Evolutionary conservation across 768 basidiomycete species (phyloP).

Genomic region (Boletus reticulatus): DNA sequence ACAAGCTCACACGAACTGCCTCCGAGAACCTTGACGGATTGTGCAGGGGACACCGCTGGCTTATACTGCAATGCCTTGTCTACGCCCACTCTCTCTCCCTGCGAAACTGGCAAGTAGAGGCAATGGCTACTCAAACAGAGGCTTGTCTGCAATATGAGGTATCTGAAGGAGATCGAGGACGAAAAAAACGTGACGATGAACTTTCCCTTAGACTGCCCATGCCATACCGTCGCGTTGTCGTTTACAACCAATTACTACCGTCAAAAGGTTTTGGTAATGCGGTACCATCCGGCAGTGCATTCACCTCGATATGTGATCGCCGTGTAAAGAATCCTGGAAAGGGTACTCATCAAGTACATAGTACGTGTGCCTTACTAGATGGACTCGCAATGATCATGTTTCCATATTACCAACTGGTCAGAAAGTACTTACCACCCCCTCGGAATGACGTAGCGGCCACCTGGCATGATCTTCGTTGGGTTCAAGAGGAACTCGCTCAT

Average conservation of each 20-base stretch:
- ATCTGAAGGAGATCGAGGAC: too few species aligned
- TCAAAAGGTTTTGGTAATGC: background rate
- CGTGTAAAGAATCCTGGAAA: background rate
- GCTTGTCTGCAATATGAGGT: too few species aligned
- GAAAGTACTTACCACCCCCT: background rate
- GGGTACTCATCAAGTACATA: background rate
- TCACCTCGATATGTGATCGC: background rate
- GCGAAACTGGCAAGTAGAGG: too few species aligned
- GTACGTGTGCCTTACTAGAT: background rate
- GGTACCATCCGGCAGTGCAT: background rate
- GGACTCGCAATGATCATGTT: background rate
- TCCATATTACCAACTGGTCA: background rate
- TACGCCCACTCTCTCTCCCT: too few species aligned
- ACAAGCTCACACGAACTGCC: too few species aligned
- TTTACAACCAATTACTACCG: background rate
- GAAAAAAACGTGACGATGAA: too few species aligned
- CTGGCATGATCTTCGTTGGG: background rate
- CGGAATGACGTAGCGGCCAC: background rate
- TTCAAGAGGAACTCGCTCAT: background rate
- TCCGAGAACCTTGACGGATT: too few species aligned
- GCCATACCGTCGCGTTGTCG: too few species aligned
- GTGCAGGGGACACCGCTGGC: too few species aligned
- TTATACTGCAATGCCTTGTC: too few species aligned
- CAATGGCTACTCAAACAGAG: too few species aligned
- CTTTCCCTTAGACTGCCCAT: too few species aligned